Percentiles rank a stretch among this genome's conserved stretches.
phyloP scores from a whole-genome alignment of 2,329 filamentous ascomycete genomes.

The Acarospora socialis region DNA sequence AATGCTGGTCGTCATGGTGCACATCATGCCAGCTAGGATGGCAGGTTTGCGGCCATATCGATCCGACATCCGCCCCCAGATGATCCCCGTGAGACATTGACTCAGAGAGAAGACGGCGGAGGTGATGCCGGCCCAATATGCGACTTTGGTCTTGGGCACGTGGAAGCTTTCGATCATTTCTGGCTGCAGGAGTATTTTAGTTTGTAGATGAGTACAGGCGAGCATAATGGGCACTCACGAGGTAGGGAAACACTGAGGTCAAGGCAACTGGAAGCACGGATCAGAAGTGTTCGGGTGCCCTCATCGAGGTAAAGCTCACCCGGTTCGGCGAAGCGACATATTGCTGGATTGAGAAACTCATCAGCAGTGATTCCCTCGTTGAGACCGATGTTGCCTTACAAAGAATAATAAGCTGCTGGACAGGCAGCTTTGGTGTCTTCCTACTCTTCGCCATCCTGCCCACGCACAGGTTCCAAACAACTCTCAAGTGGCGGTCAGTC shows the following conservation, averaged over 20 bases:
- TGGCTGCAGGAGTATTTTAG: slow-evolving; percentile 34
- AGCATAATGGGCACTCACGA: slow-evolving; percentile 23
- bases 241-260: slow-evolving; percentile 54
- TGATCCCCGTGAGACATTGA: slow-evolving; percentile 57
- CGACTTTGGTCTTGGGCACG: slow-evolving; percentile 54
- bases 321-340: slow-evolving; percentile 67
- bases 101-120: slow-evolving; percentile 58
- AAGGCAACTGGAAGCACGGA: slow-evolving; percentile 30
- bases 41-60: slow-evolving; percentile 66
- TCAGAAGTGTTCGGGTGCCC: slow-evolving; percentile 3
- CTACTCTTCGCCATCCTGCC: background rate
- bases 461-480: no score
- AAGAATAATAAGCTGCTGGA: slow-evolving; percentile 63
- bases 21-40: slow-evolving; percentile 58
- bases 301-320: slow-evolving; percentile 1
- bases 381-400: slow-evolving; percentile 37
- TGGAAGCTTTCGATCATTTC: slow-evolving; percentile 77
- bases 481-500: no score
- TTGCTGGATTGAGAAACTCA: slow-evolving; percentile 34
- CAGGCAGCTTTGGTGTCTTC: slow-evolving; percentile 48
- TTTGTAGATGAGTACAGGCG: slow-evolving; percentile 6
- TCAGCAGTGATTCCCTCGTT: slow-evolving; percentile 3
- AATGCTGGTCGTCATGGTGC: slow-evolving; percentile 69
- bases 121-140: slow-evolving; percentile 66
- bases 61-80: slow-evolving; percentile 68